Evolutionary conservation across 2,329 filamentous ascomycete genomes (phyloP), one percentile per base, ranked within the genome.

Genomic region (Fusarium chuoi): DNA sequence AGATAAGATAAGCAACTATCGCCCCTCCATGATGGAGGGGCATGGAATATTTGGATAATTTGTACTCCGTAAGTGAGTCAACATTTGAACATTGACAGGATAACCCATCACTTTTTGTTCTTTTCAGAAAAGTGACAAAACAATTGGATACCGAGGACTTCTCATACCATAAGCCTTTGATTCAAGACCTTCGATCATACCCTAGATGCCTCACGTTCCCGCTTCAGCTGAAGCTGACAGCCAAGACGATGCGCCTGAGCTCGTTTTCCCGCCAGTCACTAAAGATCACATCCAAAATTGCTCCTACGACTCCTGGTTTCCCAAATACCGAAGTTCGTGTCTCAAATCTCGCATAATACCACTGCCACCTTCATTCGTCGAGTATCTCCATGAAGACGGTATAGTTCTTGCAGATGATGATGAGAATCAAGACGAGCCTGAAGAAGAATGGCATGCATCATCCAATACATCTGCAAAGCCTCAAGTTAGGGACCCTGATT

Each of bases 271-370:
- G 26, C 94, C 94, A 2, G 89, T 98, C 65, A 94, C 91, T 38
- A 93, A 92, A 80, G 90, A 92, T 52, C 96, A 99, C 79, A 97
- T 99, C 70, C 86, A 98, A 62, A 93, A 98, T 83, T 99, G 96
- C 84, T 97, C 96, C 46, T 98, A 97, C 82, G 93, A 98, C 81
- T 90, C 88, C 68, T 99, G 96, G 96, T 94, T 98, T 79, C 90
- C 93, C 54, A 92, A 89, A 88, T 98, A 97, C 81, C 92, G 94
- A 68, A 86, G 90, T 13, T 88, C 94, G 54, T 95, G 94, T 39
- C 93, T 97, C 48, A 96, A 96, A 85, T 95, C 96, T 6, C 90
- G 93, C 36, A 91, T 97, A 45, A 92, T 99, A 58, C 91, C 93
- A 3, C 88, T 99, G 11, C 89, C 93, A 0, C 82, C 87, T 7